These are phyloP conservation scores for Exobasidium cylindrosporum DNA, from an alignment of 1,284 basidiomycete species.

Conservation along the genomic window DNA sequence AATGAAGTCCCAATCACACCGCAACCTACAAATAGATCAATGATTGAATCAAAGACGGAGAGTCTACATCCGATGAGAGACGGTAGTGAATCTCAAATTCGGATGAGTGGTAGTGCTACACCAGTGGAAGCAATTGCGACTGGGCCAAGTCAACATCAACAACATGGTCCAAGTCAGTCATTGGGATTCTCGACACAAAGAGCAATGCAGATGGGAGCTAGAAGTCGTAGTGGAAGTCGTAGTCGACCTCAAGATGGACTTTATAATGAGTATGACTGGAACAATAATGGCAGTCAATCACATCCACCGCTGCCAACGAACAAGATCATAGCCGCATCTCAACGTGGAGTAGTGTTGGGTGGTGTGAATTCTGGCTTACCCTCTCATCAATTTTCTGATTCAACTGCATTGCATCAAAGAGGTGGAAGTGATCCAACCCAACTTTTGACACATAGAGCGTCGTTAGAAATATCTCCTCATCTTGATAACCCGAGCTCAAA, in stretches of 20 bases:
- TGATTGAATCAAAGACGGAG: background rate
- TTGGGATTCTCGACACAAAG: background rate
- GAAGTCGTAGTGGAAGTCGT: slow-evolving; percentile 3
- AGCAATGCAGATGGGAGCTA: background rate
- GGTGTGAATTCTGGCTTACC: background rate
- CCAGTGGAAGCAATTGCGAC: background rate
- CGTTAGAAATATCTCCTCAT: slow-evolving; percentile 60
- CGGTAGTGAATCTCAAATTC: background rate
- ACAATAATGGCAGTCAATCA: background rate
- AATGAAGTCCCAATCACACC: background rate
- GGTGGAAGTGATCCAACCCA: slow-evolving; percentile 16
- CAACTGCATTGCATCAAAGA: slow-evolving; percentile 12
- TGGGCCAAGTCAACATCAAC: background rate
- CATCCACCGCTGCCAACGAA: slow-evolving; percentile 8
- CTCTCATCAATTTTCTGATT: slow-evolving; percentile 10
- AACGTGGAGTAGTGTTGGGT: background rate
- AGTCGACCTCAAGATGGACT: background rate
- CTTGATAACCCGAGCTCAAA: slow-evolving; percentile 56
- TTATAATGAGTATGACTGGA: background rate
- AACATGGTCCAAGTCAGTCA: background rate
- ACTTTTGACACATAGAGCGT: slow-evolving; percentile 3
- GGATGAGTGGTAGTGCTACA: too few species aligned
- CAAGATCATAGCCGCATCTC: background rate
- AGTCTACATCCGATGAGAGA: too few species aligned
- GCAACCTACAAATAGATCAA: background rate